phyloP scores from a whole-genome alignment of 139 green algal species.

The Volvox africanus region DNA sequence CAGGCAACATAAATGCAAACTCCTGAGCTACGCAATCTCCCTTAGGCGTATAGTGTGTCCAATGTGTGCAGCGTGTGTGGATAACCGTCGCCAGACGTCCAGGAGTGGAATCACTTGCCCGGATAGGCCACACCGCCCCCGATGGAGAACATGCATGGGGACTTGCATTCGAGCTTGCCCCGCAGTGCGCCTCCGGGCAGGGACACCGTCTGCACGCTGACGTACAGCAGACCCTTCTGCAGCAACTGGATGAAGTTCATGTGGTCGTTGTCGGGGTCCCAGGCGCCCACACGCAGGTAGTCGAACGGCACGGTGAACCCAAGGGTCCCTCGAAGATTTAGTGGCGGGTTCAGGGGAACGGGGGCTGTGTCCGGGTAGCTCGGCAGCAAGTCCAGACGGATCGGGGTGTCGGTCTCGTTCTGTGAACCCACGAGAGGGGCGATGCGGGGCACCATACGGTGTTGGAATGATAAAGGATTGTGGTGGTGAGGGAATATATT shows the following conservation, averaged over 20 bases:
- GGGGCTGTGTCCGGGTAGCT: not conserved
- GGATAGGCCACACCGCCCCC: not conserved
- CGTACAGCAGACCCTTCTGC: not conserved
- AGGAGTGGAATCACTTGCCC: no score
- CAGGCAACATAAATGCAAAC: no score
- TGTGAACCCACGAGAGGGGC: not conserved
- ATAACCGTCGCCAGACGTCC: no score
- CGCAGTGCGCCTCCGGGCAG: not conserved
- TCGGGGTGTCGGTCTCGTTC: constrained; percentile 13
- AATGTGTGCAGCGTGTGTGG: no score
- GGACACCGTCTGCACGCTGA: not conserved
- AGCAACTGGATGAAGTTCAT: not conserved
- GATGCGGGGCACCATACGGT: not conserved
- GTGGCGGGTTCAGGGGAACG: not conserved
- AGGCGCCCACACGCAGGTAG: not conserved
- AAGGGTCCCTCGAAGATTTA: not conserved
- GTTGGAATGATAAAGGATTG: not conserved
- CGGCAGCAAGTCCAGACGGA: constrained; percentile 9
- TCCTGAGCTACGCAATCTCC: no score
- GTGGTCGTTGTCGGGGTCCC: not conserved
- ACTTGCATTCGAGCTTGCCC: constrained; percentile 3
- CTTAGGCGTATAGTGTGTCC: no score
- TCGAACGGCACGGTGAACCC: not conserved
- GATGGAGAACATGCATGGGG: not conserved
- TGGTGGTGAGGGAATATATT: not conserved